Evolutionary conservation across 176 grass and related monocot genomes (phyloP).

Genomic region (Lolium rigidum): DNA sequence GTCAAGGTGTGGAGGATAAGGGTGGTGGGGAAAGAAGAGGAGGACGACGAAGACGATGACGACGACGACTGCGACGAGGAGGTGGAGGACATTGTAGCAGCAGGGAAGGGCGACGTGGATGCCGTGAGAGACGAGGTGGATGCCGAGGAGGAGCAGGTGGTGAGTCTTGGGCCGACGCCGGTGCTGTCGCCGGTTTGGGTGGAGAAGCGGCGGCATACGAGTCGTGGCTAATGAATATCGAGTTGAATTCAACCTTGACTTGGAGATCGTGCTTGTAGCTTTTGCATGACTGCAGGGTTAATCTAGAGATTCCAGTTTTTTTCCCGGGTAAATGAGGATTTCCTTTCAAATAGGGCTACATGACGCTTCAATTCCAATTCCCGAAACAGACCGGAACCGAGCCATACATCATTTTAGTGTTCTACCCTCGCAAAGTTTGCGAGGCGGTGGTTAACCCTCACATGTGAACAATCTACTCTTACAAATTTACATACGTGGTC

Average conservation of each 20-base stretch:
- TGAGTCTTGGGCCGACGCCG: slow-evolving; percentile 48
- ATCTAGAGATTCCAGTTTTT: neutral
- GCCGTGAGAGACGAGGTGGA: slow-evolving; percentile 26
- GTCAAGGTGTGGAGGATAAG: slow-evolving; percentile 96
- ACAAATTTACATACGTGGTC: too few relatives aligned
- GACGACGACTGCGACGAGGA: slow-evolving; percentile 3
- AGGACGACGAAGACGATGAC: neutral
- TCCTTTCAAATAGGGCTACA: too few relatives aligned
- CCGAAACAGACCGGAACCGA: too few relatives aligned
- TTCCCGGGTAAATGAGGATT: too few relatives aligned
- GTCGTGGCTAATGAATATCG: slow-evolving; percentile 33
- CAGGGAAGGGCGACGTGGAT: slow-evolving; percentile 28
- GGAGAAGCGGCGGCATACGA: slow-evolving; percentile 63
- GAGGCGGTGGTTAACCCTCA: too few relatives aligned
- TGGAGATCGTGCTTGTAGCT: neutral
- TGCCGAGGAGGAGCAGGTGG: slow-evolving; percentile 31
- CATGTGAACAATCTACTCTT: too few relatives aligned
- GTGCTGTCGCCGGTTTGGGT: slow-evolving; percentile 76
- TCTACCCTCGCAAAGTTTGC: too few relatives aligned
- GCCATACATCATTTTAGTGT: too few relatives aligned
- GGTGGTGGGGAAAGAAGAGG: slow-evolving; percentile 63
- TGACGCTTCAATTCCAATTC: too few relatives aligned
- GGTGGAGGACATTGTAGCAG: neutral
- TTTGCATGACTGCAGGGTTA: neutral
- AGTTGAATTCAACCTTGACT: slow-evolving; percentile 16